A percentile compares a stretch with the other conserved stretches of the same genome.
These are phyloP conservation scores for Durusdinium trenchii DNA, from an alignment of 73 alveolate species.

Conservation along the genomic window DNA sequence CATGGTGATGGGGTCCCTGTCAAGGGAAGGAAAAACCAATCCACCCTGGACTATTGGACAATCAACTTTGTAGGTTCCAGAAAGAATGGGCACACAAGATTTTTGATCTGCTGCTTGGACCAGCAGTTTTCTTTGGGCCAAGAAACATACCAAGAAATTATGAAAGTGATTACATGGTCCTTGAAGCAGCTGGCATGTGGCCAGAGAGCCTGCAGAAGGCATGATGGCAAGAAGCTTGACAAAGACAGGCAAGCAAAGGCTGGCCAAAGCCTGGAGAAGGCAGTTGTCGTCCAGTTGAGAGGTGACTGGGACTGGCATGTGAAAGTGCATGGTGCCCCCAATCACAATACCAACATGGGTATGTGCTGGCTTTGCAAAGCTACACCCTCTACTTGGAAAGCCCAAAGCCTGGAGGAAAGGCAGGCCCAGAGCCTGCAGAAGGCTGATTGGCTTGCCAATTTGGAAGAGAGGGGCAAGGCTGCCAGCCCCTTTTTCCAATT, in stretches of 20 bases:
- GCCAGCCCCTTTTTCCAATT: slow-evolving; percentile 4
- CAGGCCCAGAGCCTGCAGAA: background rate
- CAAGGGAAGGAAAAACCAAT: slow-evolving; percentile 25
- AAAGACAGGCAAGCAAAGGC: background rate
- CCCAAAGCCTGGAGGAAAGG: background rate
- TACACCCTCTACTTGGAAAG: background rate
- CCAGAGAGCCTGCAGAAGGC: background rate
- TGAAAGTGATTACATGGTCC: slow-evolving; percentile 17
- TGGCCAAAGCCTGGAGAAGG: background rate
- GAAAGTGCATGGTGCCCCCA: background rate
- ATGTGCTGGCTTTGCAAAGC: slow-evolving; percentile 62
- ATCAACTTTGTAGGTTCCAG: background rate
- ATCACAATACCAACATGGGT: background rate
- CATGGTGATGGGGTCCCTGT: slow-evolving; percentile 46
- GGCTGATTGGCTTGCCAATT: background rate
- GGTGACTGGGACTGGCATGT: slow-evolving; percentile 66
- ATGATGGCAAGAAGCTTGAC: background rate
- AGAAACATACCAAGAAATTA: background rate
- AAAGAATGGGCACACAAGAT: background rate
- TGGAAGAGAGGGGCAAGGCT: background rate
- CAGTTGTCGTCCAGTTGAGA: background rate
- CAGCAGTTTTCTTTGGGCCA: background rate
- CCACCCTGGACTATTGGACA: background rate
- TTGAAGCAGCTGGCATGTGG: slow-evolving; percentile 15
- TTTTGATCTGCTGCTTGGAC: background rate